Conservation (phyloP, 805 yeast species). For the Metschnikowia bowlesiae region DNA sequence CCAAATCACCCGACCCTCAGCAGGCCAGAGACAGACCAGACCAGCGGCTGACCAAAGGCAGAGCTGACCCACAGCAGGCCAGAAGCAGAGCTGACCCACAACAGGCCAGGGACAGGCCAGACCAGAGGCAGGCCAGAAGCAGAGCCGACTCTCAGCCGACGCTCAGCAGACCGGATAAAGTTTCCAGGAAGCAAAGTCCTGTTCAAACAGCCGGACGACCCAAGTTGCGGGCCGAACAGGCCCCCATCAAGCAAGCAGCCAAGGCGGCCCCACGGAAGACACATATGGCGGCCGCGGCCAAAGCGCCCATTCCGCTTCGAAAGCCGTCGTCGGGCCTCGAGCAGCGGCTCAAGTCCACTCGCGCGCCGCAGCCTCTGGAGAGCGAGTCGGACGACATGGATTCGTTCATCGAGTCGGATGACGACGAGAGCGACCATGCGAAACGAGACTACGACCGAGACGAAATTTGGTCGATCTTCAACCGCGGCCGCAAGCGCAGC, state of each 20-base stretch:
- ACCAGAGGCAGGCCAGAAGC: not conserved
- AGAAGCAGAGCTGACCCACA: not conserved
- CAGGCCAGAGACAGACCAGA: not conserved
- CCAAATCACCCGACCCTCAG: conserved; percentile 20
- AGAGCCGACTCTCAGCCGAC: not conserved
- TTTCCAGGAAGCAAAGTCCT: not conserved
- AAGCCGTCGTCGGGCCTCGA: conserved; percentile 55
- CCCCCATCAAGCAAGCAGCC: not conserved
- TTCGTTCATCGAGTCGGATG: conserved; percentile 51
- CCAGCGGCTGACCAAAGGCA: not conserved
- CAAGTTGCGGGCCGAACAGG: not conserved
- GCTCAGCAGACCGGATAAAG: not conserved
- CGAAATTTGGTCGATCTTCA: conserved; percentile 87
- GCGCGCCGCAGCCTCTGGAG: conserved; percentile 24
- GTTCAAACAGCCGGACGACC: not conserved
- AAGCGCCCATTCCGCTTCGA: conserved; percentile 43
- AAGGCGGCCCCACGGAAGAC: not conserved
- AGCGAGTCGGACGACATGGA: conserved; percentile 45
- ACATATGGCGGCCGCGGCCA: not conserved
- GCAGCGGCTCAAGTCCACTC: conserved; percentile 30
- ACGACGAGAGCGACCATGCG: conserved; percentile 21
- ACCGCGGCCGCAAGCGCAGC: conserved; percentile 53
- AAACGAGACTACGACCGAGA: conserved; percentile 63
- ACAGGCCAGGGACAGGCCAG: not conserved
- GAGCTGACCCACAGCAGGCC: not conserved